Conservation (phyloP, 2,329 filamentous ascomycete species). For the Monilinia laxa region DNA sequence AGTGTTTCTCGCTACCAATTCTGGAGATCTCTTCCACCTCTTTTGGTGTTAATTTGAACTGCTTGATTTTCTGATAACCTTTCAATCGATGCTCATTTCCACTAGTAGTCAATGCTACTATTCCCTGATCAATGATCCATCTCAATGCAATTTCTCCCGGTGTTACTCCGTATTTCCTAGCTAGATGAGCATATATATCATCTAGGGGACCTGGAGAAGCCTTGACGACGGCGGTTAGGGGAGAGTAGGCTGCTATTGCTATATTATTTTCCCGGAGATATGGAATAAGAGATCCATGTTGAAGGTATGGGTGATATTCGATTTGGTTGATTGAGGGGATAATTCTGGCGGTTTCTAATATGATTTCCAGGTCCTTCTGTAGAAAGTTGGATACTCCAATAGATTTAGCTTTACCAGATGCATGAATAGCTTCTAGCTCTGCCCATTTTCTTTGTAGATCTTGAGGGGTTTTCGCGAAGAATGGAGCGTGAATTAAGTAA, state of each 20-base stretch:
- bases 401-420: conserved; percentile 62
- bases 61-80: conserved; percentile 52
- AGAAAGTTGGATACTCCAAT: conserved; percentile 80
- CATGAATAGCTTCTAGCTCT: conserved; percentile 64
- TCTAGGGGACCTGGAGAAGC: conserved; percentile 56
- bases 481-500: conserved; percentile 63
- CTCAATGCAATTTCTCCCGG: conserved; percentile 57
- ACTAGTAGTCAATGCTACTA: conserved; percentile 60
- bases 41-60: conserved; percentile 58
- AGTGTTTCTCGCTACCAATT: conserved; percentile 60
- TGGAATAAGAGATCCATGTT: conserved; percentile 58
- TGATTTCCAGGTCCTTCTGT: conserved; percentile 53
- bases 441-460: conserved; percentile 61
- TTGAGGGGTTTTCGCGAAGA: conserved; percentile 48
- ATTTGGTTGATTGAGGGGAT: conserved; percentile 75
- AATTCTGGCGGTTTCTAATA: conserved; percentile 59
- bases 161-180: conserved; percentile 58
- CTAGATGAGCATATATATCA: conserved; percentile 50
- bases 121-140: conserved; percentile 60
- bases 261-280: conserved; percentile 60
- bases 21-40: conserved; percentile 58
- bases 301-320: conserved; percentile 75
- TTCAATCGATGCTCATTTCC: conserved; percentile 57
- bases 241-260: conserved; percentile 54
- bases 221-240: conserved; percentile 52